Evolutionary conservation across 2,329 filamentous ascomycete genomes (phyloP), one percentile per base, ranked within the genome.

Genomic region (Diplodia corticola): DNA sequence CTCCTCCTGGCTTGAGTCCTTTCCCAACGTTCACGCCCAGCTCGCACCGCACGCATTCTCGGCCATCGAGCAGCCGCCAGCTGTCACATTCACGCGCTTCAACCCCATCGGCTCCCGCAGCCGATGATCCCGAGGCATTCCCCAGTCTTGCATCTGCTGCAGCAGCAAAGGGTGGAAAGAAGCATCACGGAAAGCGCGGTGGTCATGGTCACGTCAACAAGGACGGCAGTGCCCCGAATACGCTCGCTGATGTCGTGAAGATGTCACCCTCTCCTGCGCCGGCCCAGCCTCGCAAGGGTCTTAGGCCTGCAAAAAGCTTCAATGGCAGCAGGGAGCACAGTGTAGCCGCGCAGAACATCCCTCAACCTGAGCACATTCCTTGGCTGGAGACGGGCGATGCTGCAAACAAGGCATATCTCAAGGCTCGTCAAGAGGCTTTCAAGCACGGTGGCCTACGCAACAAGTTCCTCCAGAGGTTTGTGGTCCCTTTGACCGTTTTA

Each of bases 401-500:
- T 69, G 92, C 92, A 70, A 98, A 99, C 77, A 93, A 93, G 78
- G 90, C 92, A 26, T 99, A 99, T 77, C 86, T 99, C 71, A 97
- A 97, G 80, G 92, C 93, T 71, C 90, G 95, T 63, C 91, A 93
- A 74, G 94, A 98, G 79, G 95, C 95, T 67, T 97, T 99, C 77
- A 96, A 96, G 80, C 95, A 99, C 76, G 95, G 95, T 71, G 95
- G 93, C 71, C 86, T 97, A 76, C 88, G 95, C 69, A 99, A 98
- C 78, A 98, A 98, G 77, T 99, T 98, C 73, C 80, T 99, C 64
- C 94, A 97, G 79, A 97, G 92, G 92, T 94, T 71, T 22, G 80
- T 55, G 2, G n/a, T 48, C 40, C 7, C 13, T 20, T 30, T 20
- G 17, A 10, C 6, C 15, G 5, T 46, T 60, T 44, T 10, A 7